These are phyloP conservation scores for Erysimum cheiri DNA, from an alignment of 441 rosid genomes.

Conservation along the genomic window DNA sequence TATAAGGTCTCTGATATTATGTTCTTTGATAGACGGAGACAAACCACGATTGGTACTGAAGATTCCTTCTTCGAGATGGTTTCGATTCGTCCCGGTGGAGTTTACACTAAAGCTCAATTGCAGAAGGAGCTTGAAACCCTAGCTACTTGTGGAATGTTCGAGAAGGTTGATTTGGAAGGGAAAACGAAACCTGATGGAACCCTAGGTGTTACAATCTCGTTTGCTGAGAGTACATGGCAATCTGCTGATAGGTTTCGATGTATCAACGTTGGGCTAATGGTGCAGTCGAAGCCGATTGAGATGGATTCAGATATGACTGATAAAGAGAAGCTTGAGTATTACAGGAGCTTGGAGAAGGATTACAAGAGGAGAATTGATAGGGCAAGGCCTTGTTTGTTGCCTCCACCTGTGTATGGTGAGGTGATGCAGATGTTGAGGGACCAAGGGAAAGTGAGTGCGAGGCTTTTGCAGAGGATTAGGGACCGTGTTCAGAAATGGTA, in stretches of 20 bases:
- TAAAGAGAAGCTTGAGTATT: conserved; percentile 88
- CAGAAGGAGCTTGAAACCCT: conserved; percentile 88
- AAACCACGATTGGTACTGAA: conserved; percentile 74
- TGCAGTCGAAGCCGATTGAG: conserved; percentile 81
- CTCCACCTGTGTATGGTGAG: conserved; percentile 59
- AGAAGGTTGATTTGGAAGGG: conserved; percentile 89
- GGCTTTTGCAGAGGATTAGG: conserved; percentile 89
- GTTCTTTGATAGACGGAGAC: conserved; percentile 68
- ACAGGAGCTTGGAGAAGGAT: conserved; percentile 81
- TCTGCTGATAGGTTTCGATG: conserved; percentile 84
- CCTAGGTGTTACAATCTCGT: conserved; percentile 66
- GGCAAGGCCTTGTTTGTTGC: conserved; percentile 85
- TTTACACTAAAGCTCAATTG: conserved; percentile 81
- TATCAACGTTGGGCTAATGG: conserved; percentile 88
- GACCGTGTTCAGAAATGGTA: conserved; percentile 97
- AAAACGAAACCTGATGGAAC: conserved; percentile 89
- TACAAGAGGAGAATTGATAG: conserved; percentile 78
- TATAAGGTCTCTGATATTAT: conserved; percentile 80
- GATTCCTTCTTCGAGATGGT: conserved; percentile 99
- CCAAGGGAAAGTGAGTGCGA: conserved; percentile 84
- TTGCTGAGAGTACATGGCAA: conserved; percentile 91
- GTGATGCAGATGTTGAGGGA: conserved; percentile 74
- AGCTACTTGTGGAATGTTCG: conserved; percentile 96
- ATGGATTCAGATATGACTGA: conserved; percentile 97
- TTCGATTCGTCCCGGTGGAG: conserved; percentile 77